These are phyloP conservation scores for Melanopsichium pennsylvanicum DNA, from an alignment of 1,284 basidiomycete genomes.

Conservation along the genomic window DNA sequence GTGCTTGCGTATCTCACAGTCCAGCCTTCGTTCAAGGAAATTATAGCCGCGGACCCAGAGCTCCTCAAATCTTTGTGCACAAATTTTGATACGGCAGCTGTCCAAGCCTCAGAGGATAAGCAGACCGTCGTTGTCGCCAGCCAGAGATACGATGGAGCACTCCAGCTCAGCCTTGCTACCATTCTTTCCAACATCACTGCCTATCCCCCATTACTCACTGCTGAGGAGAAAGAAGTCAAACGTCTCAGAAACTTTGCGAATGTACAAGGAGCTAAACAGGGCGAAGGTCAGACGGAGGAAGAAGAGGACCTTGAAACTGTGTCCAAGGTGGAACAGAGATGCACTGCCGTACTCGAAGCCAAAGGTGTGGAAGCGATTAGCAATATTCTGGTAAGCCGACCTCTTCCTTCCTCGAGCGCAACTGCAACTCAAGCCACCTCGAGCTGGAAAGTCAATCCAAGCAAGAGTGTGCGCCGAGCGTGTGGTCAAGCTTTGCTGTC, in stretches of 20 bases:
- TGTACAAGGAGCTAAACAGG: slow-evolving; percentile 19
- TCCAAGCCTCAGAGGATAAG: not conserved
- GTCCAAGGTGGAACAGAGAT: slow-evolving; percentile 23
- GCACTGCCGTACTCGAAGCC: slow-evolving; percentile 40
- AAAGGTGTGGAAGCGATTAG: slow-evolving; percentile 44
- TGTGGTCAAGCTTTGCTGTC: slow-evolving; percentile 27
- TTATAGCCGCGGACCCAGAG: slow-evolving; percentile 10
- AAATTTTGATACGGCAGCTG: slow-evolving; percentile 5
- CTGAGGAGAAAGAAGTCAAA: slow-evolving; percentile 52
- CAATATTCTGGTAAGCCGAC: slow-evolving; percentile 24
- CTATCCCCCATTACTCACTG: slow-evolving; percentile 41
- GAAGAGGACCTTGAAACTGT: slow-evolving; percentile 19
- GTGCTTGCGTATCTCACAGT: slow-evolving; percentile 53
- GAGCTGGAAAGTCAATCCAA: slow-evolving; percentile 28
- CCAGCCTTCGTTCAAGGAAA: slow-evolving; percentile 31
- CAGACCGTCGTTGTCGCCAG: slow-evolving; percentile 10
- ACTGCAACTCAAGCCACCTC: not conserved
- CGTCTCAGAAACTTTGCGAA: slow-evolving; percentile 51
- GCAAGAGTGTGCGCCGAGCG: slow-evolving; percentile 15
- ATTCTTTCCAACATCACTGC: slow-evolving; percentile 43
- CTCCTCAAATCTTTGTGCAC: slow-evolving; percentile 38
- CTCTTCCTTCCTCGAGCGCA: slow-evolving; percentile 1
- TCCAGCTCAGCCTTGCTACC: slow-evolving; percentile 51
- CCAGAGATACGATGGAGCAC: slow-evolving; percentile 34
- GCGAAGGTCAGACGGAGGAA: slow-evolving; percentile 17